These are phyloP conservation scores for Penicillium sp. DNA, from an alignment of 2,329 filamentous ascomycete genomes.

Conservation along the genomic window DNA sequence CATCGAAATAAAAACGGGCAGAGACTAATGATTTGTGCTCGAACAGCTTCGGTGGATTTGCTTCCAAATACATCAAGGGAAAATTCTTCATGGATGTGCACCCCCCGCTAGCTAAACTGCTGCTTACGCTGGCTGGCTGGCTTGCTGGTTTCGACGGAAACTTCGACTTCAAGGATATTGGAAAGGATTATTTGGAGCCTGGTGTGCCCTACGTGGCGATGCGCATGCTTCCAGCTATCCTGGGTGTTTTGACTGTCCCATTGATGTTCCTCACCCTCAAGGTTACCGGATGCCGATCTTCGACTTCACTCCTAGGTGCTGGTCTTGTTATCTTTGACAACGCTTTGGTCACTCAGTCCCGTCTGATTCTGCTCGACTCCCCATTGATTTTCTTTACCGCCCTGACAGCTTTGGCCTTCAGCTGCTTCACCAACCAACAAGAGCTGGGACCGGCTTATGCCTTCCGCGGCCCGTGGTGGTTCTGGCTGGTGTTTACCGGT, in stretches of 20 bases:
- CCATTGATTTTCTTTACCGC: conserved; percentile 92
- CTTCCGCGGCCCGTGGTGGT: conserved; percentile 93
- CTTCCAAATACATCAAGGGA: conserved; percentile 98
- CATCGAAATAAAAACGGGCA: conserved; percentile 2
- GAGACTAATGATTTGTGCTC: conserved; percentile 4
- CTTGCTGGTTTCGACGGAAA: conserved; percentile 90
- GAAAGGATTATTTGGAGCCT: conserved; percentile 95
- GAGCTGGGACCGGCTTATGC: conserved; percentile 87
- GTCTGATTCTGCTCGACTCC: conserved; percentile 92
- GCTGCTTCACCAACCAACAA: conserved; percentile 93
- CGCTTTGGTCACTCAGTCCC: conserved; percentile 89
- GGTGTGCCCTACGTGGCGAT: conserved; percentile 96
- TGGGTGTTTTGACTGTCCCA: conserved; percentile 83
- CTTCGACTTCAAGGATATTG: conserved; percentile 99
- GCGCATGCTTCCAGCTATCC: conserved; percentile 87
- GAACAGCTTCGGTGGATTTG: conserved; percentile 90
- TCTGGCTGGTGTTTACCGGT: conserved; percentile 88
- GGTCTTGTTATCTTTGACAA: conserved; percentile 94
- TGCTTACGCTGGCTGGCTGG: conserved; percentile 93
- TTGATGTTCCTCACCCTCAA: conserved; percentile 95
- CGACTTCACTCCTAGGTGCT: conserved; percentile 79
- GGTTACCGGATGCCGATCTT: conserved; percentile 82
- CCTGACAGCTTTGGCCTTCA: conserved; percentile 85
- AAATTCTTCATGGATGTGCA: conserved; percentile 99
- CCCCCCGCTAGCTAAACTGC: conserved; percentile 90